Evolutionary conservation across 495 filamentous ascomycete genomes (phyloP), one percentile per base, ranked within the genome.

Genomic region (Penicillium subrubescens): DNA sequence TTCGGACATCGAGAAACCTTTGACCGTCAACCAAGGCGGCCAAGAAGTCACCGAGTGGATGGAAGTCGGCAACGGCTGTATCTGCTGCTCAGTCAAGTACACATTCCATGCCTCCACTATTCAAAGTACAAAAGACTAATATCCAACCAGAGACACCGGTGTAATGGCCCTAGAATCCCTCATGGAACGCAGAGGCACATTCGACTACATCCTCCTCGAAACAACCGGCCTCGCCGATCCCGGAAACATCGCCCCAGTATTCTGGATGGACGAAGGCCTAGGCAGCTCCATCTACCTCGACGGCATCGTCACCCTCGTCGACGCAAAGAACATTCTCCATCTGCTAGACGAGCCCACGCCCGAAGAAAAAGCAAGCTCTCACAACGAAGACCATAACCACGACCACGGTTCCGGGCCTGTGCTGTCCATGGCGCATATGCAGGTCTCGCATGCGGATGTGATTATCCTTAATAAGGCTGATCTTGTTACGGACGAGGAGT

Each of bases 31-130:
- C 71, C 87, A 93, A 74, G 90, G 88, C 66, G 93, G 91, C 56
- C 87, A 94, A 65, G 85, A 94, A 75, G 91, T 94, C 3, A 90
- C 95, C 68, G 93, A 97, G 79, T 97, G 94, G 94, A 87, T 98
- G 53, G 92, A 96, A 66, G 88, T 99, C 54, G 92, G 90, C 50
- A 99, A 99, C 71, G 95, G 95, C 62, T 99, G 95, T 80, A 94
- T 99, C 68, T 99, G 95, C 80, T 99, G 95, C 78, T 96, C 94
- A 25, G 94, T 99, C 69, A 99, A 96, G 92, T 94, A 84, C n/a
- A 8, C 27, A 6, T 33, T 34, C 15, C 27, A 21, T 15, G 54
- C 10, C 23, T 7, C 29, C 2, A 8, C 29, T 31, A 27, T 25
- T 11, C 15, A 27, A 27, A 27, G 5, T 46, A 21, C 12, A 39